Percentiles rank a stretch among this genome's conserved stretches.
These are phyloP conservation scores for Kandelia obovata DNA, from an alignment of 345 rosid genomes.

Conservation along the genomic window DNA sequence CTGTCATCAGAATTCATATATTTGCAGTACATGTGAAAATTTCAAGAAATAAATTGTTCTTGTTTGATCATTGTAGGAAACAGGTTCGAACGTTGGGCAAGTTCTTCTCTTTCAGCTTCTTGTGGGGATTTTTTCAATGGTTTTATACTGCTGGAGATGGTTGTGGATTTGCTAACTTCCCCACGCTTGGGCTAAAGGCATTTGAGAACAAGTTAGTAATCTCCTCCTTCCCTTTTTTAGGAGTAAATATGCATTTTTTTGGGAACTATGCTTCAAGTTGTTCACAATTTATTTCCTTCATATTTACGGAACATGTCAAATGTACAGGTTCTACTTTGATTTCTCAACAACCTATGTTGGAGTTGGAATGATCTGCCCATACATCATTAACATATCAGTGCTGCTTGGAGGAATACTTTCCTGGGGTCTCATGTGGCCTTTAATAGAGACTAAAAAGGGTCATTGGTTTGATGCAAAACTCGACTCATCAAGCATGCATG, in stretches of 20 bases:
- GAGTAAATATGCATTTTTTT: not conserved
- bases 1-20: too few species aligned
- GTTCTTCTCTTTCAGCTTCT: conserved; percentile 30
- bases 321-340: conserved; percentile 28
- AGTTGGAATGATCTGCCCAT: conserved; percentile 35
- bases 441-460: conserved; percentile 21
- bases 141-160: conserved; percentile 29
- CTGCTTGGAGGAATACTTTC: conserved; percentile 31
- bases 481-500: conserved; percentile 6
- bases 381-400: conserved; percentile 27
- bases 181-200: conserved; percentile 29
- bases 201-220: conserved; percentile 17
- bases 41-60: not conserved
- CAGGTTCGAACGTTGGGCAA: conserved; percentile 28
- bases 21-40: not conserved
- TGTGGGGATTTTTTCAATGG: conserved; percentile 38
- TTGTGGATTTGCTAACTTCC: conserved; percentile 29
- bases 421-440: conserved; percentile 40
- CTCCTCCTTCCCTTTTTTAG: not conserved
- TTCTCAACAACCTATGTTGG: conserved; percentile 35
- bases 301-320: not conserved
- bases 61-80: conserved; percentile 17
- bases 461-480: conserved; percentile 27
- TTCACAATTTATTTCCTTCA: not conserved
- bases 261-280: not conserved